Base-by-base conservation (phyloP, 306 rosid species). In the Ziziphus jujuba region DNA sequence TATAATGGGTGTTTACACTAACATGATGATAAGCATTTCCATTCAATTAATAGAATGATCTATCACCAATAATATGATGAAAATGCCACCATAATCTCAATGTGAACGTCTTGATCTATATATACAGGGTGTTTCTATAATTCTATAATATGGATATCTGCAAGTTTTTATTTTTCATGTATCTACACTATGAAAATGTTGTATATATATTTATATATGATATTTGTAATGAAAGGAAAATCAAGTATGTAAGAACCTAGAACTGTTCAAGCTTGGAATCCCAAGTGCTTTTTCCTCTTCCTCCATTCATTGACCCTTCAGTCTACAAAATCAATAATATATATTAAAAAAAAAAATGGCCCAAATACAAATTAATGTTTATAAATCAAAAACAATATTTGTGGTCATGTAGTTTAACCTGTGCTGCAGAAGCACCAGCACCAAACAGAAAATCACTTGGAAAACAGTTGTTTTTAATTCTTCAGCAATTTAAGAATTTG, bases 381-480 rank as follows among this genome's bases (percentile, higher is more conserved):
- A 0, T 9, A 0, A 10, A 15, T 10, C 6, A 10, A 10, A 49
- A 12, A 14, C 17, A 14, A 49, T 1, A 49, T 2, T 49, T 15
- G 5, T 15, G 7, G 8, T 3, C 22, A 1, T 49, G 14, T 10
- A 14, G 21, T 1, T 49, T 49, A 17, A 49, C 72, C 78, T 74
- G 67, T 21, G 22, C 19, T 36, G 69, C 73, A 21, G 79, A 35
- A 44, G 75, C 69, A 31, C 38, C 34, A 19, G 69, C 72, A 36
- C 80, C 80, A 36, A 76, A 76, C n/a, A 56, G 54, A 64, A 76
- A 76, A 76, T 57, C 72, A 56, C 31, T 3, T 0, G 75, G 67
- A 22, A 76, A 76, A 28, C 72, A 7, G 75, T 75, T 1, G 61
- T 23, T 7, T 61, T 7, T 35, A 67, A 6, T 7, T 65, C 77